A percentile compares a stretch with the other conserved stretches of the same genome.
These are phyloP conservation scores for Auricularia cornea DNA, from an alignment of 768 basidiomycete genomes.

Conservation along the genomic window DNA sequence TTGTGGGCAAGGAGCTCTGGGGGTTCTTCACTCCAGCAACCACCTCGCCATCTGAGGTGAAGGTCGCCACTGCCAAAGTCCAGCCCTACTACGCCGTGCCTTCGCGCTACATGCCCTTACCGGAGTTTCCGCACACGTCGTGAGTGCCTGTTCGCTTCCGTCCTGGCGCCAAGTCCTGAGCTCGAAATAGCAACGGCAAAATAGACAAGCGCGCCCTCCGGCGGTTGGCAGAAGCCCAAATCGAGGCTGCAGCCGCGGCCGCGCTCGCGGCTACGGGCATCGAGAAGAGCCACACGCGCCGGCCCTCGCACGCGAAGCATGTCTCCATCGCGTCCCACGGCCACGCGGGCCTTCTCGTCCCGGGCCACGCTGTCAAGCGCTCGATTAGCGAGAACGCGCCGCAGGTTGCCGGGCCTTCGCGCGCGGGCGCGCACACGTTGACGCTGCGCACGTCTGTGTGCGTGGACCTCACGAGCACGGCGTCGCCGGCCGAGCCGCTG, in stretches of 20 bases:
- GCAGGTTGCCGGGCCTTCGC: not conserved
- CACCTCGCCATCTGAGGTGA: constrained; percentile 1
- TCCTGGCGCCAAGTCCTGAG: not conserved
- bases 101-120: constrained; percentile 8
- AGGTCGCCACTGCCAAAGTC: constrained; percentile 1
- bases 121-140: constrained; percentile 10
- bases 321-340: not conserved
- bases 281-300: not conserved
- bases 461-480: not conserved
- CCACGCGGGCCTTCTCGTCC: not conserved
- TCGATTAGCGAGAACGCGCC: not conserved
- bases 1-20: constrained; percentile 13
- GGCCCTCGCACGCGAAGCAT: not conserved
- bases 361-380: not conserved
- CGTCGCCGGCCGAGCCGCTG: not conserved
- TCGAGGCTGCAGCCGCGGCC: not conserved
- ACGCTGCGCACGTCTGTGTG: not conserved
- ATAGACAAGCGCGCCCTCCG: constrained; percentile 12
- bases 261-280: not conserved
- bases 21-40: constrained; percentile 12
- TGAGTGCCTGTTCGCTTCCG: not conserved
- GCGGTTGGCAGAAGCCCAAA: constrained; percentile 2
- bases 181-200: constrained; percentile 9
- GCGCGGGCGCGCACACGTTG: not conserved
- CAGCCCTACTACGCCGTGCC: constrained; percentile 16